phyloP scores from a whole-genome alignment of 306 rosid genomes.

The Medicago arabica region DNA sequence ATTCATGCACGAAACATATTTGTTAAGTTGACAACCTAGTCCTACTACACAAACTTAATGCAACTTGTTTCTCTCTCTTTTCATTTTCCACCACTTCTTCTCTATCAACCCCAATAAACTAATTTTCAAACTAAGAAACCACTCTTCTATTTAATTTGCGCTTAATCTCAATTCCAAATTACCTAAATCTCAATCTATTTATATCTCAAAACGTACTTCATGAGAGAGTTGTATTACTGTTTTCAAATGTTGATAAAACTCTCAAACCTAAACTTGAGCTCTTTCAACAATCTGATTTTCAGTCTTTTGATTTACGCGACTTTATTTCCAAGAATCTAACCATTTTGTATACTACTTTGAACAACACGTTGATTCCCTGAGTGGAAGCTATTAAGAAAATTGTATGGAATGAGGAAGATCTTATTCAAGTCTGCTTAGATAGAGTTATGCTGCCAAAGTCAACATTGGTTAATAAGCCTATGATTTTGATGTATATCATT shows the following conservation, averaged over 20 bases:
- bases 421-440: slow-evolving; percentile 50
- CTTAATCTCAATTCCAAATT: slow-evolving; percentile 49
- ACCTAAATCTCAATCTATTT: slow-evolving; percentile 37
- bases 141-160: slow-evolving; percentile 33
- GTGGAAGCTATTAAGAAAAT: too few relatives aligned
- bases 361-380: too few relatives aligned
- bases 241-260: too few relatives aligned
- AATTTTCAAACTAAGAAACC: slow-evolving; percentile 5
- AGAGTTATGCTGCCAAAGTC: slow-evolving; percentile 49
- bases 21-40: background rate
- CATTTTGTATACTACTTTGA: too few relatives aligned
- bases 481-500: slow-evolving; percentile 52
- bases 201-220: slow-evolving; percentile 38
- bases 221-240: background rate
- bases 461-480: slow-evolving; percentile 42
- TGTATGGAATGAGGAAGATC: slow-evolving; percentile 35
- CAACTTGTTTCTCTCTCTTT: slow-evolving; percentile 23
- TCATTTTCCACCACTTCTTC: slow-evolving; percentile 45
- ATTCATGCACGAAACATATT: slow-evolving; percentile 1
- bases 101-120: slow-evolving; percentile 22
- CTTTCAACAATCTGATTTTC: too few relatives aligned
- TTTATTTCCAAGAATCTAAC: too few relatives aligned
- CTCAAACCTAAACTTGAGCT: too few relatives aligned
- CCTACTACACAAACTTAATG: background rate
- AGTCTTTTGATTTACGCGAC: too few relatives aligned